Percentiles rank a stretch among this genome's conserved stretches.
These are phyloP conservation scores for Dryas drummondii DNA, from an alignment of 306 rosid genomes.

Conservation along the genomic window DNA sequence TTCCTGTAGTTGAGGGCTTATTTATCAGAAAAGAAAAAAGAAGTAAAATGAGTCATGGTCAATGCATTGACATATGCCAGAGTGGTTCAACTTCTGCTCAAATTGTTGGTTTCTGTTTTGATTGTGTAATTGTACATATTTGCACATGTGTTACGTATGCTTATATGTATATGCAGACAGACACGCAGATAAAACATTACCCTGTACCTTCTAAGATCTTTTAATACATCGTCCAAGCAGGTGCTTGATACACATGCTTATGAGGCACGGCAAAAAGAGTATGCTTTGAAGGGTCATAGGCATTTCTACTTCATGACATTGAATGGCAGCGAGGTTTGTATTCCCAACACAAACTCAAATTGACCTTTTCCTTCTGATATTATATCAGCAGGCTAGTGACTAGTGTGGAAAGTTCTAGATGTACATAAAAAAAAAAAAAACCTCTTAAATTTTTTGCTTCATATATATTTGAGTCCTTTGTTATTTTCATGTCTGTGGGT, in stretches of 20 bases:
- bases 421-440: neutral
- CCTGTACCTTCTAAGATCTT: constrained; percentile 21
- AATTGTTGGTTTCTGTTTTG: constrained; percentile 7
- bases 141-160: neutral
- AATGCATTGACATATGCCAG: neutral
- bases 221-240: constrained; percentile 44
- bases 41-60: neutral
- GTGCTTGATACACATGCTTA: constrained; percentile 87
- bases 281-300: constrained; percentile 87
- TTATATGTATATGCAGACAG: constrained; percentile 2
- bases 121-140: constrained; percentile 16
- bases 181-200: constrained; percentile 11
- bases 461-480: neutral
- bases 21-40: neutral
- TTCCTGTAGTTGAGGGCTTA: neutral
- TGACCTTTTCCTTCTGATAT: constrained; percentile 6
- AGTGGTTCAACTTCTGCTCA: constrained; percentile 10
- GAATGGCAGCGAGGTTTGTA: constrained; percentile 87
- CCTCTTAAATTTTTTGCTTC: neutral
- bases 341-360: neutral
- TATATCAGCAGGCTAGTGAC: constrained; percentile 1
- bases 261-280: constrained; percentile 89
- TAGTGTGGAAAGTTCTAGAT: constrained; percentile 6
- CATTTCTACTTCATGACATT: constrained; percentile 99
- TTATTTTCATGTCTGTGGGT: neutral